A percentile compares a stretch with the other conserved stretches of the same genome.
Conservation (phyloP, 2,329 filamentous ascomycete species). For the Cladophialophora chaetospira region DNA sequence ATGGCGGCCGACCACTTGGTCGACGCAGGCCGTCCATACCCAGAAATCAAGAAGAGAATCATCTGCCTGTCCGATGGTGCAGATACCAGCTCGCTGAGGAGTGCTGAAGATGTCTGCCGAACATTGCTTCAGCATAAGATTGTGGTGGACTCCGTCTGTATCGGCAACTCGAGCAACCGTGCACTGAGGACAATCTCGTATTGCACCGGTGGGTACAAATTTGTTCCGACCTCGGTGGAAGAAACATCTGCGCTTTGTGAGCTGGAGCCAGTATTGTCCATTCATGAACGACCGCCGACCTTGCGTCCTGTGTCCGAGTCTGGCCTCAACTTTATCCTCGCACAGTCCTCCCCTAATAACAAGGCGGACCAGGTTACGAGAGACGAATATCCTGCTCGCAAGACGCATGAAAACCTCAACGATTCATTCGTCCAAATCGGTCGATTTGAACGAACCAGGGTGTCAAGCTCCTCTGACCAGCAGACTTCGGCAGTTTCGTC, state of each 20-base stretch:
- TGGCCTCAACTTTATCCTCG: not conserved
- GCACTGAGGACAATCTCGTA: constrained; percentile 38
- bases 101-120: constrained; percentile 32
- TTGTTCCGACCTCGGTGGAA: constrained; percentile 39
- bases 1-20: constrained; percentile 39
- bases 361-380: constrained; percentile 33
- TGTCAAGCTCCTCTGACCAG: not conserved
- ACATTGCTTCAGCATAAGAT: constrained; percentile 34
- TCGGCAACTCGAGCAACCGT: constrained; percentile 36
- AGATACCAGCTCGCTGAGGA: constrained; percentile 38
- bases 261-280: constrained; percentile 41
- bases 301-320: not conserved
- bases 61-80: constrained; percentile 42
- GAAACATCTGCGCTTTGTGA: constrained; percentile 43
- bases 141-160: constrained; percentile 40
- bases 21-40: constrained; percentile 37
- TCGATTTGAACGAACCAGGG: constrained; percentile 8
- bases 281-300: constrained; percentile 38
- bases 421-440: constrained; percentile 37
- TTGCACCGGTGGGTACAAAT: constrained; percentile 41
- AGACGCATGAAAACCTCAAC: constrained; percentile 38
- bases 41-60: constrained; percentile 41
- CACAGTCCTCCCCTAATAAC: not conserved
- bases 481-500: constrained; percentile 2
- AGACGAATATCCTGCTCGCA: constrained; percentile 38